Percentiles rank a stretch among this genome's conserved stretches.
These are phyloP conservation scores for Cetraspora pellucida DNA, from an alignment of 192 early-diverging fungal genomes.

Conservation along the genomic window DNA sequence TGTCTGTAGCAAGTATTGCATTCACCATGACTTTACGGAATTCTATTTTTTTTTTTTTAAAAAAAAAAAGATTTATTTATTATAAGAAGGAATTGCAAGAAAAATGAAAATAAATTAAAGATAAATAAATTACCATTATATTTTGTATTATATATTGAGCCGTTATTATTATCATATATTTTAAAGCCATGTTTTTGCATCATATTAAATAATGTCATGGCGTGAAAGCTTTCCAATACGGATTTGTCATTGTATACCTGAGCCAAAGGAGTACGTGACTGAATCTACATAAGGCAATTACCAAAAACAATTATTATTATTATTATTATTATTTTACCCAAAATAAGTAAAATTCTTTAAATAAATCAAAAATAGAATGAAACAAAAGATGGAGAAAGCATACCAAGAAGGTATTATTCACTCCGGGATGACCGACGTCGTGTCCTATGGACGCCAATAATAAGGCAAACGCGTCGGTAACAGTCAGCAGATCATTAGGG, in stretches of 20 bases:
- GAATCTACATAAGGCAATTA: conserved; percentile 48
- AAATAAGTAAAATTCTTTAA: not conserved
- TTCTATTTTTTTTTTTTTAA: no score
- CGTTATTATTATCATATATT: conserved; percentile 42
- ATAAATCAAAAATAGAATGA: not conserved
- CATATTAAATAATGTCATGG: conserved; percentile 69
- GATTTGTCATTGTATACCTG: conserved; percentile 91
- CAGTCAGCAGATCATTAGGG: conserved; percentile 50
- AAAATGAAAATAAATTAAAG: not conserved
- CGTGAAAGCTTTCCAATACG: conserved; percentile 93
- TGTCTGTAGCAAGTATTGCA: conserved; percentile 79
- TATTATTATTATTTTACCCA: no score
- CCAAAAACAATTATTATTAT: conserved; percentile 1
- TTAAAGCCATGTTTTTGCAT: conserved; percentile 63
- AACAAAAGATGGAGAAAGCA: not conserved
- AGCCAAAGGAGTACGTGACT: conserved; percentile 78
- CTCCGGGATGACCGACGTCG: conserved; percentile 89
- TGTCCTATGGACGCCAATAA: conserved; percentile 78
- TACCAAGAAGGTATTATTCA: conserved; percentile 92
- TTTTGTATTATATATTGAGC: conserved; percentile 17
- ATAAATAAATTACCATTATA: conserved; percentile 7
- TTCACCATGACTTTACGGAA: conserved; percentile 72
- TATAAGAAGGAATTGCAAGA: not conserved
- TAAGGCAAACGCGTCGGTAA: conserved; percentile 71
- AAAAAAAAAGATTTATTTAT: not conserved